Base-by-base conservation (phyloP, 345 rosid genomes). In the Angophora floribunda region DNA sequence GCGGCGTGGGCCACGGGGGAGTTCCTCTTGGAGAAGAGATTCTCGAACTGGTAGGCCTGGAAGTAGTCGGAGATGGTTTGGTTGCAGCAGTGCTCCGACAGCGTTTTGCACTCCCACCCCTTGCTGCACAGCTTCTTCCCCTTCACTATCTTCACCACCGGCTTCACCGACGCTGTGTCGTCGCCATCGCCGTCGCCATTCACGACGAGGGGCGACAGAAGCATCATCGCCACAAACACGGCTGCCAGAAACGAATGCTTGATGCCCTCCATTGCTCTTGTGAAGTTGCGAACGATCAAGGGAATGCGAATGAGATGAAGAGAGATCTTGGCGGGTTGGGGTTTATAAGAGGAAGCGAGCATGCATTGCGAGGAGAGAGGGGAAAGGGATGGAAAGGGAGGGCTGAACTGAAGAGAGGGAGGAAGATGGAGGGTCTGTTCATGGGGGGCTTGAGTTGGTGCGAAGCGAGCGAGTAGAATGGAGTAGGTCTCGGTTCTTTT, bases 51-150 rank as follows among this genome's bases (percentile, higher is more conserved):
- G 82, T 96, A 96, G 1, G 98, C 91, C 52, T 96, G 93, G 90
- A 95, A 96, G 89, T 87, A 91, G 89, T 95, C 96, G 21, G 96
- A 94, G 75, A 96, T 92, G 30, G 97, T 94, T 4, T 93, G 93
- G 93, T 96, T 96, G 89, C 98, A 96, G 67, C 98, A 96, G 85
- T 91, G 93, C 85, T 87, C 89, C 11, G 98, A 96, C 75, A 88
- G 90, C 30, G 94, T 95, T 90, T 96, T 95, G 67, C 98, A 96
- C 86, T 96, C 98, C 98, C 98, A 94, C 63, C 98, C 96, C 89
- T 91, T 93, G 91, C 90, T 94, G 53, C 97, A 96, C 88, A 94
- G 6, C 80, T 93, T 95, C 93, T 94, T 95, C 19, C 96, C 96
- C 90, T 94, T 93, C 26, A 95, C 96, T 1, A 91, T 89, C 91